Conservation (phyloP, 176 grass and related monocot genomes). For the Aegilops speltoides region DNA sequence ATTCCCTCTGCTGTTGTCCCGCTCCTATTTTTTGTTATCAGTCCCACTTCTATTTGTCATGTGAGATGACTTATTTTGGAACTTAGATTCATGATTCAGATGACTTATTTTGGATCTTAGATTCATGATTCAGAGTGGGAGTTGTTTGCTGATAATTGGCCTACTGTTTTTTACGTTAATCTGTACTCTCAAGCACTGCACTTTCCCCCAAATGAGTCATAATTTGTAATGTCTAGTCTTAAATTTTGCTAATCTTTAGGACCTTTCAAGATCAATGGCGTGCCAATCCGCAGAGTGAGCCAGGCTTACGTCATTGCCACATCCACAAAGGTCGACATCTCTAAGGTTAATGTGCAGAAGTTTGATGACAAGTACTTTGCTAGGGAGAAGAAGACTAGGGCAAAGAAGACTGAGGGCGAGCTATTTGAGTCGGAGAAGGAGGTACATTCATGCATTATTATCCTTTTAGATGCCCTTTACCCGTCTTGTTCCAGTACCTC, state of each 20-base stretch:
- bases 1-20: not conserved
- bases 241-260: constrained; percentile 37
- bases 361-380: constrained; percentile 88
- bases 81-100: not conserved
- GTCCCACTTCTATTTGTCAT: not conserved
- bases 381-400: constrained; percentile 76
- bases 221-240: not conserved
- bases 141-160: not conserved
- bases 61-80: not conserved
- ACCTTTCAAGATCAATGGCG: constrained; percentile 94
- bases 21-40: not conserved
- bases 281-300: constrained; percentile 85
- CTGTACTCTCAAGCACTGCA: not conserved
- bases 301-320: constrained; percentile 80
- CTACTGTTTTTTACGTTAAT: not conserved
- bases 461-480: not conserved
- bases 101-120: not conserved
- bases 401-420: constrained; percentile 81
- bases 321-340: constrained; percentile 86
- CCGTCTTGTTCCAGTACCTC: not conserved
- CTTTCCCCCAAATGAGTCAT: not conserved
- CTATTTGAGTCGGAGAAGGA: constrained; percentile 84
- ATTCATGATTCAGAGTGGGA: not conserved
- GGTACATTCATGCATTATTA: constrained; percentile 22
- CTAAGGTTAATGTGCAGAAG: constrained; percentile 57